A percentile compares a stretch with the other conserved stretches of the same genome.
These are phyloP conservation scores for Miscanthus sacchariflorus DNA, from an alignment of 202 grass and related monocot genomes.

Conservation along the genomic window DNA sequence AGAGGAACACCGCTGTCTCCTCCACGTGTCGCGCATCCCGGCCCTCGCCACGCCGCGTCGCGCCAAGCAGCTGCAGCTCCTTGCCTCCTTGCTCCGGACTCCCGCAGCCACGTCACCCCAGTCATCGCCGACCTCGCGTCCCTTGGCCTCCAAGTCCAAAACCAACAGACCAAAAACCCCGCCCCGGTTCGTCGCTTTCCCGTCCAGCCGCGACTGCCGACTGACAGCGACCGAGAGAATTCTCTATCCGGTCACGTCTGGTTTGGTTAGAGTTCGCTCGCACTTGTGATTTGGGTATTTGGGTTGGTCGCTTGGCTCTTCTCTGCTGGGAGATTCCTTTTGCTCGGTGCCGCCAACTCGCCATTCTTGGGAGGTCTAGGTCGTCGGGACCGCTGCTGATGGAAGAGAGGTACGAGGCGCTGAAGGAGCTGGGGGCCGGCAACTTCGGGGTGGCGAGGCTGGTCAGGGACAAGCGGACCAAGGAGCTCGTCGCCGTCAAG, in stretches of 20 bases:
- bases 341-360: neutral
- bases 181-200: slow-evolving; percentile 47
- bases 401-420: slow-evolving; percentile 87
- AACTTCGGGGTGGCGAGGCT: slow-evolving; percentile 90
- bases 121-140: slow-evolving; percentile 20
- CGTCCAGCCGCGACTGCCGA: slow-evolving; percentile 55
- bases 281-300: slow-evolving; percentile 15
- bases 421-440: slow-evolving; percentile 86
- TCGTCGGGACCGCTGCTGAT: slow-evolving; percentile 36
- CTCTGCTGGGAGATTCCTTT: neutral
- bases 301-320: slow-evolving; percentile 14
- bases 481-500: slow-evolving; percentile 93
- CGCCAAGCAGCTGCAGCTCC: neutral
- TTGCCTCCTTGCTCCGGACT: neutral
- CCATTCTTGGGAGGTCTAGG: slow-evolving; percentile 3
- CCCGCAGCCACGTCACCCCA: neutral
- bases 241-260: slow-evolving; percentile 16
- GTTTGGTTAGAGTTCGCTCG: slow-evolving; percentile 6
- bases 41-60: neutral
- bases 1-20: neutral
- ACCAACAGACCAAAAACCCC: neutral
- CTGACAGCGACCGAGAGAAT: slow-evolving; percentile 47
- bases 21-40: slow-evolving; percentile 37
- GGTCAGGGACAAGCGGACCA: slow-evolving; percentile 78
- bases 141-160: slow-evolving; percentile 34